Evolutionary conservation across 768 basidiomycete genomes (phyloP).

Genomic region (Leucosporidium creatinivorum): DNA sequence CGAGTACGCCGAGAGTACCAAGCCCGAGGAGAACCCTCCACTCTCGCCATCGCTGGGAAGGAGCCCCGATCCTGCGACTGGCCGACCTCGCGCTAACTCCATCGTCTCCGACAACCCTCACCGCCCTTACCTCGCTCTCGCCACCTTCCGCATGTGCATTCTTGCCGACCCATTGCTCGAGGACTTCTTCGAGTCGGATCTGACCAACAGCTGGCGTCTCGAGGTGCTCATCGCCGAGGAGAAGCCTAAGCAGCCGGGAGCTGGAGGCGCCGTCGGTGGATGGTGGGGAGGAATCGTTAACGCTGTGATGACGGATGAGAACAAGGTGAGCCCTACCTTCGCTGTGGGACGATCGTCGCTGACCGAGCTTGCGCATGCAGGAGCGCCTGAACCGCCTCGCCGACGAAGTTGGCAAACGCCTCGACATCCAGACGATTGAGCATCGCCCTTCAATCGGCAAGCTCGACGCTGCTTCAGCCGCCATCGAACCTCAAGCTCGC

Average conservation of each 20-base stretch:
- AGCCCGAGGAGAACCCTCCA: conserved; percentile 10
- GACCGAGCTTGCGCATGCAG: conserved; percentile 12
- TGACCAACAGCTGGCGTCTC: conserved; percentile 78
- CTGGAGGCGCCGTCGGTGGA: conserved; percentile 46
- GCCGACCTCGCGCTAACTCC: conserved; percentile 19
- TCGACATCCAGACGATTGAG: conserved; percentile 80
- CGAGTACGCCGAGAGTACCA: conserved; percentile 58
- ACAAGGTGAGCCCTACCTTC: conserved; percentile 47
- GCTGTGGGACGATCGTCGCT: background rate
- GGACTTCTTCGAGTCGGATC: conserved; percentile 89
- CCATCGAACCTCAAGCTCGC: conserved; percentile 80
- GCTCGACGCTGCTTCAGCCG: conserved; percentile 52
- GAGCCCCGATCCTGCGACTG: conserved; percentile 21
- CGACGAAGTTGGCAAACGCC: conserved; percentile 87
- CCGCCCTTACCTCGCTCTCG: conserved; percentile 64
- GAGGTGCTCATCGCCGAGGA: conserved; percentile 47
- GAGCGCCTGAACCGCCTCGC: conserved; percentile 87
- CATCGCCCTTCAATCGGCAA: conserved; percentile 70
- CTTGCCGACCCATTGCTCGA: conserved; percentile 93
- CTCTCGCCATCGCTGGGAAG: conserved; percentile 2
- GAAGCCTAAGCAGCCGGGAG: conserved; percentile 44
- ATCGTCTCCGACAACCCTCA: conserved; percentile 37
- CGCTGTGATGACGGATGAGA: conserved; percentile 78
- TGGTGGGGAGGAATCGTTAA: conserved; percentile 72
- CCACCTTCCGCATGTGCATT: conserved; percentile 98